Evolutionary conservation across 352 stramenopile species (phyloP).

Genomic region (Plasmopara halstedii): DNA sequence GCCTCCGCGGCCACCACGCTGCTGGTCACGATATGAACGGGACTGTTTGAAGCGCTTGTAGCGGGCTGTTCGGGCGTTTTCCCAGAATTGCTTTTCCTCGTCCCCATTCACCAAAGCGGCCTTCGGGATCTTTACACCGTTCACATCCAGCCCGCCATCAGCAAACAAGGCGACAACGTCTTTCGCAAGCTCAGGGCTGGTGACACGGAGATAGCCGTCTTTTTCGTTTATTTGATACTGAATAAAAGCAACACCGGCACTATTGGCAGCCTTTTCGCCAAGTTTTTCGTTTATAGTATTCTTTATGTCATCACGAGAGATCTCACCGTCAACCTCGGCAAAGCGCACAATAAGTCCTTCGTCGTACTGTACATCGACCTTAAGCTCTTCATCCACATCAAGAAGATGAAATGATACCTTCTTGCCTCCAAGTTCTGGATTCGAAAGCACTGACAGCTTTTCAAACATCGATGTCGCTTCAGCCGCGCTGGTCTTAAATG

Average conservation of each 20-base stretch:
- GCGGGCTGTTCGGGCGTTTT: slow-evolving; percentile 59
- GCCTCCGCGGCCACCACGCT: slow-evolving; percentile 26
- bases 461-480: slow-evolving; percentile 56
- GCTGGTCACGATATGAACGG: slow-evolving; percentile 65
- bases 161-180: slow-evolving; percentile 59
- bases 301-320: slow-evolving; percentile 85
- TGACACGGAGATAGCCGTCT: slow-evolving; percentile 59
- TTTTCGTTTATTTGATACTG: slow-evolving; percentile 78
- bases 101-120: slow-evolving; percentile 60
- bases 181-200: slow-evolving; percentile 44
- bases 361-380: slow-evolving; percentile 77
- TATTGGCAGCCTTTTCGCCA: slow-evolving; percentile 51
- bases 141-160: slow-evolving; percentile 57
- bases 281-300: slow-evolving; percentile 78
- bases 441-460: slow-evolving; percentile 53
- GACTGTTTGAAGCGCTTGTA: slow-evolving; percentile 75
- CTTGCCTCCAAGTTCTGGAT: slow-evolving; percentile 58
- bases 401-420: slow-evolving; percentile 75
- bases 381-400: slow-evolving; percentile 53
- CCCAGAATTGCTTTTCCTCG: slow-evolving; percentile 83
- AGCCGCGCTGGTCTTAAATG: slow-evolving; percentile 49
- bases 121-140: slow-evolving; percentile 50
- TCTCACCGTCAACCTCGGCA: slow-evolving; percentile 60
- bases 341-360: slow-evolving; percentile 84
- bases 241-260: slow-evolving; percentile 71